Base-by-base conservation (phyloP, 768 basidiomycete genomes). In the Mycena kentingensis region DNA sequence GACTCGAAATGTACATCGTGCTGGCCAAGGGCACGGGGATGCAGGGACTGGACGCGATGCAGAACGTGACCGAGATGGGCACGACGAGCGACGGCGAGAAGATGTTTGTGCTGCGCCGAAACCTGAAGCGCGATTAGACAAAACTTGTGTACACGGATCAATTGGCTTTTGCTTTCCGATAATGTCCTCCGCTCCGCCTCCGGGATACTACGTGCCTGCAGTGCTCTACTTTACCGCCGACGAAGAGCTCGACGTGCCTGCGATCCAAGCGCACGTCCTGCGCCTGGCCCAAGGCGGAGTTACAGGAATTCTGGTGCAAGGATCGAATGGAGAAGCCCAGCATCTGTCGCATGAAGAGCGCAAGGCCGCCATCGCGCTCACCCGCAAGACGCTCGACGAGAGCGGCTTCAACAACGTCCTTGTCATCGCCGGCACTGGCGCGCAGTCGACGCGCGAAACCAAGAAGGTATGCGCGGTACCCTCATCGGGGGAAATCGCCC, bases 1-100 rank as follows among this genome's bases (percentile, higher is more conserved):
- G 92, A 3, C 80, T 98, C 29, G 94, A 98, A 67, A 90, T 96
- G 57, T 96, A 87, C 64, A 79, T 98, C 50, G 86, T 92, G 38
- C 77, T 95, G 37, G 83, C 90, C 28, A 82, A 79, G 63, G 87
- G 79, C 35, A 83, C 84, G 26, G 74, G 76, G 27, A 62, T 83
- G 47, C 81, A 85, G 55, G 83, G 79, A 3, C 66, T 89, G 49
- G 81, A 81, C 60, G 73, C 67, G 37, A 56, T 85, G 26, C 72
- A 72, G 16, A 84, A 84, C 22, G 63, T 81, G 25, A 80, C 84
- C 64, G 91, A 93, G 68, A 63, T 90, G 60, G 80, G 83, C 3
- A 67, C 73, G 39, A 78, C 74, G 16, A 71, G 73, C 10, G 87
- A 85, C 27, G 84, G 84, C 50, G 88, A 91, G 71, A 81, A 88